Conservation (phyloP, 495 filamentous ascomycete genomes). For the Cryomyces antarcticus region DNA sequence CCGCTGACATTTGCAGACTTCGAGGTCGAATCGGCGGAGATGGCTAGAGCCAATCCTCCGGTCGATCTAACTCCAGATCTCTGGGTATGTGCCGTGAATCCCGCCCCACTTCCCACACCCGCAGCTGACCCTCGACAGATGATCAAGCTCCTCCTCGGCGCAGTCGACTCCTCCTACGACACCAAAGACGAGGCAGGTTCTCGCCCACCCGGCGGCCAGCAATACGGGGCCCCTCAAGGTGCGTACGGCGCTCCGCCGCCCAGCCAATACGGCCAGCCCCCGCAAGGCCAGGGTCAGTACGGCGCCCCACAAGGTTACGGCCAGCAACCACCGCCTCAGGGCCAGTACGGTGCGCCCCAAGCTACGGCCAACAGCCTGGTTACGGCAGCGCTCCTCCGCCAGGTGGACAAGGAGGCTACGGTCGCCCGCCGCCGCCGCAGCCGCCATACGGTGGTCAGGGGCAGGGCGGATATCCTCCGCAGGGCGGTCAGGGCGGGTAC, state of each 20-base stretch:
- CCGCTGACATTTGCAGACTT: constrained; percentile 27
- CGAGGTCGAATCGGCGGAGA: constrained; percentile 45
- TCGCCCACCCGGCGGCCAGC: constrained; percentile 8
- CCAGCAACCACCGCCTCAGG: neutral
- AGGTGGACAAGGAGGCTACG: constrained; percentile 4
- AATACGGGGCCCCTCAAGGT: constrained; percentile 10
- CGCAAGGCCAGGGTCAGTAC: constrained; percentile 12
- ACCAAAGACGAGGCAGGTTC: constrained; percentile 38
- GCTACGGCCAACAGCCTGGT: constrained; percentile 1
- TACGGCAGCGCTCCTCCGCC: constrained; percentile 4
- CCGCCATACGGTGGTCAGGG: constrained; percentile 1
- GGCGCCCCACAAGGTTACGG: constrained; percentile 12
- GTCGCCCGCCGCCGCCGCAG: constrained; percentile 1
- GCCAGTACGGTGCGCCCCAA: neutral
- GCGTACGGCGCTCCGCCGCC: constrained; percentile 4
- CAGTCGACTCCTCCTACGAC: constrained; percentile 46
- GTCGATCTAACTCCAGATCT: constrained; percentile 42
- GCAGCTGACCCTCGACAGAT: constrained; percentile 19
- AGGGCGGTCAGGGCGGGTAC: constrained; percentile 7
- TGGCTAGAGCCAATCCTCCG: constrained; percentile 32
- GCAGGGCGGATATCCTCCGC: constrained; percentile 5
- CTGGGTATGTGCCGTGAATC: constrained; percentile 27
- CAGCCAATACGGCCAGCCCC: constrained; percentile 12
- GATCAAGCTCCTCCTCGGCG: constrained; percentile 49
- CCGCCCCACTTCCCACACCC: neutral